Evolutionary conservation across 257 asterid species (phyloP).

Genomic region (Capsicum pubescens): DNA sequence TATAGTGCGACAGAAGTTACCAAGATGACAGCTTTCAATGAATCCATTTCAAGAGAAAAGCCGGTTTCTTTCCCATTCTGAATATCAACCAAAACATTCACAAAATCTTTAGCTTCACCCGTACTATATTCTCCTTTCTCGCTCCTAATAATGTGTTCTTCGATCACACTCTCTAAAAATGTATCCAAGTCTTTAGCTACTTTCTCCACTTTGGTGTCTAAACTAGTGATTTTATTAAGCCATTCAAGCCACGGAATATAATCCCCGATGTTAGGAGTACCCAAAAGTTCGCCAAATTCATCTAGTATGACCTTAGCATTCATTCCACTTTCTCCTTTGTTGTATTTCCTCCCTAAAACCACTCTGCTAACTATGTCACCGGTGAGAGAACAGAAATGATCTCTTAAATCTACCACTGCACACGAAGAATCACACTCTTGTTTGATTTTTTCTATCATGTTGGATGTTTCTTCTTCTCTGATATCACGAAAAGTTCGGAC

Average conservation of each 20-base stretch:
- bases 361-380: slow-evolving; percentile 34
- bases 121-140: background rate
- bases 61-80: no score
- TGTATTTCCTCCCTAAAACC: no score
- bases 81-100: background rate
- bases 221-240: no score
- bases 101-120: slow-evolving; percentile 37
- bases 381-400: slow-evolving; percentile 32
- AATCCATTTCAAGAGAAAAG: slow-evolving; percentile 27
- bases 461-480: slow-evolving; percentile 31
- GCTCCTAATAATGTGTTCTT: slow-evolving; percentile 33
- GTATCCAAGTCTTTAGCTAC: no score
- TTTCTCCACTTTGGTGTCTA: no score
- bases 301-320: slow-evolving; percentile 33
- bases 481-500: background rate
- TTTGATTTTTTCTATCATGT: no score
- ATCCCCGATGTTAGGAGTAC: background rate
- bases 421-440: background rate
- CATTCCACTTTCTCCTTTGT: slow-evolving; percentile 39
- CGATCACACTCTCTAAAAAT: slow-evolving; percentile 8
- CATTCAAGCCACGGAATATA: no score
- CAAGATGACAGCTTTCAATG: slow-evolving; percentile 10
- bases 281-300: slow-evolving; percentile 37
- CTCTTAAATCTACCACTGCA: slow-evolving; percentile 41
- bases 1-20: background rate